Evolutionary conservation across 176 grass and related monocot species (phyloP).

Genomic region (Hordeum vulgare): DNA sequence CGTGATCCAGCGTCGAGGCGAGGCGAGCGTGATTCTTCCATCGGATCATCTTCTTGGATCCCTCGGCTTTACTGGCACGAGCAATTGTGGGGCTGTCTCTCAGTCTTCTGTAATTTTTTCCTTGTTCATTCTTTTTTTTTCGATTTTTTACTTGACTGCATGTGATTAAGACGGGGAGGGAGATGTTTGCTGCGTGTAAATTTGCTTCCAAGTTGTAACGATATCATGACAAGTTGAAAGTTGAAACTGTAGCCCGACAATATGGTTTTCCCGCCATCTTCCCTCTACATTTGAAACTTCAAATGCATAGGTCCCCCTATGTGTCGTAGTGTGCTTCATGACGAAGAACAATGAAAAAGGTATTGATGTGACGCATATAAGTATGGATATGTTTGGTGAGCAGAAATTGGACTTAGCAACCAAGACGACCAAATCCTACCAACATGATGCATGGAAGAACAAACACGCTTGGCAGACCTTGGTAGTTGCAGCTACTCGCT

Average conservation of each 20-base stretch:
- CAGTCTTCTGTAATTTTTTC: not conserved
- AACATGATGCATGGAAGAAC: not conserved
- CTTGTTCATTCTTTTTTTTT: not conserved
- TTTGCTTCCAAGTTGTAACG: conserved; percentile 18
- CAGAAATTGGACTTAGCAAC: not conserved
- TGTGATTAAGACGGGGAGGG: not conserved
- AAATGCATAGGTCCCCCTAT: too few relatives aligned
- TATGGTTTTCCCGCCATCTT: not conserved
- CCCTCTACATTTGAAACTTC: not conserved
- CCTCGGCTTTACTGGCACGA: not conserved
- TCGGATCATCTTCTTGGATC: not conserved
- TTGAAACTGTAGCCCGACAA: not conserved
- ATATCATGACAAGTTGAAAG: conserved; percentile 13
- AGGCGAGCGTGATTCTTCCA: too few relatives aligned
- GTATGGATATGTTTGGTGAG: not conserved
- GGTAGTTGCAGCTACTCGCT: too few relatives aligned
- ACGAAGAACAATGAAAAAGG: not conserved
- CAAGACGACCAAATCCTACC: not conserved
- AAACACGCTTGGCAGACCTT: not conserved
- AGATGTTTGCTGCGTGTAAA: conserved; percentile 13
- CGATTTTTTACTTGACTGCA: not conserved
- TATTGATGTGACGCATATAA: not conserved
- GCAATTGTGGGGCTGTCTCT: not conserved
- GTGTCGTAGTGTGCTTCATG: too few relatives aligned
- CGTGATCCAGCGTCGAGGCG: too few relatives aligned